A percentile compares a stretch with the other conserved stretches of the same genome.
phyloP scores from a whole-genome alignment of 129 eudicot genomes.

The Pseudognaphalium luteoalbum region DNA sequence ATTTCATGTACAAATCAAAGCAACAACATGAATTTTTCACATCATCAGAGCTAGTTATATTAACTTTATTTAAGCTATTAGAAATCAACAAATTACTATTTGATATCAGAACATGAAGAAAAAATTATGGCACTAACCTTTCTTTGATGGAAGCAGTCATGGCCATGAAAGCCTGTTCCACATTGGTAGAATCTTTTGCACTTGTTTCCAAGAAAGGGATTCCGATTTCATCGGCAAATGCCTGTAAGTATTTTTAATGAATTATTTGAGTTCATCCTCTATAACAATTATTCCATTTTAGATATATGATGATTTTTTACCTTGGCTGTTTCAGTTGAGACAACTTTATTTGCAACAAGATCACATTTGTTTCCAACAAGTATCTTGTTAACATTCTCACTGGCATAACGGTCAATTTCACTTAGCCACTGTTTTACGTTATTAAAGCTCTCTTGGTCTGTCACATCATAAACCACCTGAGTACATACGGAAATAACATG shows the following conservation, averaged over 20 bases:
- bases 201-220: slow-evolving; percentile 97
- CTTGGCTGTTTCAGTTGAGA: slow-evolving; percentile 78
- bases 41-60: background rate
- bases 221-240: slow-evolving; percentile 98
- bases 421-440: slow-evolving; percentile 97
- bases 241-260: slow-evolving; percentile 37
- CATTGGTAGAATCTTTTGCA: slow-evolving; percentile 90
- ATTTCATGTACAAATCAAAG: background rate
- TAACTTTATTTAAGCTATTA: no score
- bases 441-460: slow-evolving; percentile 90
- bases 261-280: background rate
- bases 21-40: background rate
- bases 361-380: slow-evolving; percentile 94
- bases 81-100: background rate
- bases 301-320: slow-evolving; percentile 33
- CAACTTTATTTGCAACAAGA: slow-evolving; percentile 68
- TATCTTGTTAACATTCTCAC: slow-evolving; percentile 93
- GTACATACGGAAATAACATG: background rate
- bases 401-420: slow-evolving; percentile 95
- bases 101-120: background rate
- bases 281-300: background rate
- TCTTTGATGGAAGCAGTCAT: slow-evolving; percentile 90
- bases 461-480: slow-evolving; percentile 94
- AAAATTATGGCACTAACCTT: slow-evolving; percentile 39
- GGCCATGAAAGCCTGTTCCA: slow-evolving; percentile 99